These are phyloP conservation scores for Evernia prunastri DNA, from an alignment of 495 filamentous ascomycete species.

Conservation along the genomic window DNA sequence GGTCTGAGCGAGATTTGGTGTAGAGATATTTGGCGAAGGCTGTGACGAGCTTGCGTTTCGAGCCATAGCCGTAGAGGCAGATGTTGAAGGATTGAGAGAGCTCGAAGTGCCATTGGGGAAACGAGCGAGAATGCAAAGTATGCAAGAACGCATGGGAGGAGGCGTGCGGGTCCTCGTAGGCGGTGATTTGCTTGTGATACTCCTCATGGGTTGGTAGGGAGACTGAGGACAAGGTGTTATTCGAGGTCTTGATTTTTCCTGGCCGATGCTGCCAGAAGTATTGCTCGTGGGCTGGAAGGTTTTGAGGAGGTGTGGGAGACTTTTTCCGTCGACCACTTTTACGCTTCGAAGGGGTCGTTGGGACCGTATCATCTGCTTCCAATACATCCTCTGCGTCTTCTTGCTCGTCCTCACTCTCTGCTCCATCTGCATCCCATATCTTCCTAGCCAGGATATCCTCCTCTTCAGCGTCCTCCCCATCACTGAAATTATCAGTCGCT, in stretches of 20 bases:
- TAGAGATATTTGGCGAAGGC: slow-evolving; percentile 72
- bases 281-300: slow-evolving; percentile 78
- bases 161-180: slow-evolving; percentile 63
- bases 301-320: slow-evolving; percentile 70
- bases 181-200: slow-evolving; percentile 67
- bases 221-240: slow-evolving; percentile 72
- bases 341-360: slow-evolving; percentile 50
- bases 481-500: slow-evolving; percentile 37
- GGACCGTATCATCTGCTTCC: slow-evolving; percentile 28
- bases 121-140: slow-evolving; percentile 69
- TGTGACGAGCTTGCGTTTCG: slow-evolving; percentile 70
- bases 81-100: slow-evolving; percentile 82
- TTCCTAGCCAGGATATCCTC: slow-evolving; percentile 66
- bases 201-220: slow-evolving; percentile 80
- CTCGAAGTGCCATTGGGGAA: slow-evolving; percentile 91
- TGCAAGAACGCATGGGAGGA: slow-evolving; percentile 65
- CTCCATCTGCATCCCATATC: slow-evolving; percentile 52
- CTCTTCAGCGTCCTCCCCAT: slow-evolving; percentile 68
- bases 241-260: slow-evolving; percentile 73
- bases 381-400: slow-evolving; percentile 35
- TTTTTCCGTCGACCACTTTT: slow-evolving; percentile 59
- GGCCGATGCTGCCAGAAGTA: slow-evolving; percentile 92
- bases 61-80: slow-evolving; percentile 88
- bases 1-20: slow-evolving; percentile 31
- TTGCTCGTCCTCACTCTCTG: slow-evolving; percentile 36